These are phyloP conservation scores for Tribonema minus DNA, from an alignment of 108 stramenopile genomes.

Conservation along the genomic window DNA sequence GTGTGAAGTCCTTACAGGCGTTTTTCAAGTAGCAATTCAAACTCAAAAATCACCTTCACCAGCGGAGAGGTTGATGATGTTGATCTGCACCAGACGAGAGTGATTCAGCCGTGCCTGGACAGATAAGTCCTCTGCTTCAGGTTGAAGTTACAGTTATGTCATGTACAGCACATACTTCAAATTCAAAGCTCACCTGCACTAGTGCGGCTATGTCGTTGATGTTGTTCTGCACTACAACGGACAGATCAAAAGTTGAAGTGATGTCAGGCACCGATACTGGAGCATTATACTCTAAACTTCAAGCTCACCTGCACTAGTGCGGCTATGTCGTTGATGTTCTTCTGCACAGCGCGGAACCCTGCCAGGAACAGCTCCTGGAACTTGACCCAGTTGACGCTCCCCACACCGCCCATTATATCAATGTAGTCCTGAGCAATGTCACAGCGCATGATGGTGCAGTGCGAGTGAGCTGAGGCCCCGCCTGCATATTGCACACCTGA, in stretches of 20 bases:
- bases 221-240: background rate
- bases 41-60: too few relatives aligned
- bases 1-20: too few relatives aligned
- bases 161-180: background rate
- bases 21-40: too few relatives aligned
- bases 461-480: background rate
- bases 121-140: too few relatives aligned
- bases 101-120: too few relatives aligned
- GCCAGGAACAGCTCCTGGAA: constrained; percentile 35
- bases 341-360: constrained; percentile 36
- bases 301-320: constrained; percentile 4
- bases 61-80: too few relatives aligned
- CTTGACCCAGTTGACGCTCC: constrained; percentile 25
- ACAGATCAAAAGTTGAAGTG: background rate
- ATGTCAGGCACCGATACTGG: background rate
- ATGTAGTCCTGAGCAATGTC: constrained; percentile 68
- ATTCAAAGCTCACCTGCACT: background rate
- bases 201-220: background rate
- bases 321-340: constrained; percentile 29
- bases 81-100: too few relatives aligned
- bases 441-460: constrained; percentile 72
- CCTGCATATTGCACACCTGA: background rate
- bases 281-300: background rate
- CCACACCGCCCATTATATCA: constrained; percentile 52
- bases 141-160: background rate